Percentiles rank a stretch among this genome's conserved stretches.
These are phyloP conservation scores for Barnettozyma siamensis DNA, from an alignment of 805 yeast species.

Conservation along the genomic window DNA sequence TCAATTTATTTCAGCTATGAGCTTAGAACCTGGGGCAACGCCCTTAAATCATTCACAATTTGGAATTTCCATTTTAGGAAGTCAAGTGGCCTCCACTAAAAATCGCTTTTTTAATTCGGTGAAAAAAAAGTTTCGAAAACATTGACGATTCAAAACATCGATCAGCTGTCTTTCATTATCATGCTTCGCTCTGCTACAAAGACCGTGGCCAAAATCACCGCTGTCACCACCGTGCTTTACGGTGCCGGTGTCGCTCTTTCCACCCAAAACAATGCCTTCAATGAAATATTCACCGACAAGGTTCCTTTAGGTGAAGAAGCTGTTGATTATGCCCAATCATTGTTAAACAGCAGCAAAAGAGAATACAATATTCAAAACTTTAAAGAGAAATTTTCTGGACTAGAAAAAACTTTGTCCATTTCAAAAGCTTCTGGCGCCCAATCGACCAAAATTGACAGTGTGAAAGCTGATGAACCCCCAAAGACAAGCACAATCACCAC, in stretches of 20 bases:
- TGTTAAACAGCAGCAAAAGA: constrained; percentile 17
- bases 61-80: constrained; percentile 2
- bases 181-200: constrained; percentile 29
- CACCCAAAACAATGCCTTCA: constrained; percentile 50
- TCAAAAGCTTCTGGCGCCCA: constrained; percentile 34
- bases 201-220: constrained; percentile 25
- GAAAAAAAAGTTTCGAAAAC: neutral
- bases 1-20: no score
- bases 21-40: no score
- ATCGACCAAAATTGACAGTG: constrained; percentile 28
- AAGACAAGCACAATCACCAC: constrained; percentile 4
- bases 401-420: constrained; percentile 35
- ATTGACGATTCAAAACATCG: no score
- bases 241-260: constrained; percentile 58
- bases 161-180: neutral
- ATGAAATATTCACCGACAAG: constrained; percentile 55
- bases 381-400: constrained; percentile 31
- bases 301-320: constrained; percentile 59
- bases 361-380: constrained; percentile 30
- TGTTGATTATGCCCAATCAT: constrained; percentile 44
- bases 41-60: no score
- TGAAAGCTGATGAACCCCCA: constrained; percentile 15
- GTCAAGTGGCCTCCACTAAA: constrained; percentile 2
- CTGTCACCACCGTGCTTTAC: constrained; percentile 37
- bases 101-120: neutral